phyloP scores from a whole-genome alignment of 2,329 filamentous ascomycete genomes.

The Ophiostoma quercus region DNA sequence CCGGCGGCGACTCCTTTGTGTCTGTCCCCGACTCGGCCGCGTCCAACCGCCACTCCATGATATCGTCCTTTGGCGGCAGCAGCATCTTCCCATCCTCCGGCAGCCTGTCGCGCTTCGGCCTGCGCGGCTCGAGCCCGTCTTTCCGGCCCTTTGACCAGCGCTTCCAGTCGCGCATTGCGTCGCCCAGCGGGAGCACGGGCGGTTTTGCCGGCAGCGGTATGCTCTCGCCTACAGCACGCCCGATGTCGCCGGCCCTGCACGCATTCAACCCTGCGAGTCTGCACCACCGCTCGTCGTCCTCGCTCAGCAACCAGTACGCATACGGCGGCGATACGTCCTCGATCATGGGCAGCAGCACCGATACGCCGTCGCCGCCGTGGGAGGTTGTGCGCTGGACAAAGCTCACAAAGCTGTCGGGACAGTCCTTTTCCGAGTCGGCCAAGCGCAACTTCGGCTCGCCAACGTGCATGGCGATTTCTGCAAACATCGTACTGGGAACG shows the following conservation, averaged over 20 bases:
- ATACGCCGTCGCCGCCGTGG: constrained; percentile 71
- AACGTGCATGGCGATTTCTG: constrained; percentile 83
- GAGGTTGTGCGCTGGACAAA: constrained; percentile 96
- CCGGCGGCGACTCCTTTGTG: constrained; percentile 55
- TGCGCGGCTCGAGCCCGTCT: constrained; percentile 69
- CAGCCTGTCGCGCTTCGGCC: constrained; percentile 46
- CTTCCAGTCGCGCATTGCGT: constrained; percentile 79
- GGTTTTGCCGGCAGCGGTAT: constrained; percentile 31
- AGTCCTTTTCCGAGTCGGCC: constrained; percentile 87
- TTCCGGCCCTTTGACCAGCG: constrained; percentile 91
- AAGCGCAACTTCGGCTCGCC: constrained; percentile 88
- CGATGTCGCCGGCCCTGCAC: constrained; percentile 67
- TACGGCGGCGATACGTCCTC: constrained; percentile 4
- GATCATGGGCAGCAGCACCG: constrained; percentile 13
- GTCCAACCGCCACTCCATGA: constrained; percentile 64
- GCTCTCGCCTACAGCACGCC: constrained; percentile 61
- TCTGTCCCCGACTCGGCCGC: constrained; percentile 80
- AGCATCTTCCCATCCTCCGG: constrained; percentile 63
- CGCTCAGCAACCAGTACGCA: constrained; percentile 50
- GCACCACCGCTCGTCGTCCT: constrained; percentile 57
- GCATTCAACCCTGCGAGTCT: constrained; percentile 29
- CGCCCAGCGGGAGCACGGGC: constrained; percentile 39
- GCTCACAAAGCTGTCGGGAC: constrained; percentile 78
- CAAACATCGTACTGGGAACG: constrained; percentile 81
- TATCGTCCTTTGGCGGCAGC: constrained; percentile 58